Evolutionary conservation across 257 asterid species (phyloP).

Genomic region (Primulina eburnea): DNA sequence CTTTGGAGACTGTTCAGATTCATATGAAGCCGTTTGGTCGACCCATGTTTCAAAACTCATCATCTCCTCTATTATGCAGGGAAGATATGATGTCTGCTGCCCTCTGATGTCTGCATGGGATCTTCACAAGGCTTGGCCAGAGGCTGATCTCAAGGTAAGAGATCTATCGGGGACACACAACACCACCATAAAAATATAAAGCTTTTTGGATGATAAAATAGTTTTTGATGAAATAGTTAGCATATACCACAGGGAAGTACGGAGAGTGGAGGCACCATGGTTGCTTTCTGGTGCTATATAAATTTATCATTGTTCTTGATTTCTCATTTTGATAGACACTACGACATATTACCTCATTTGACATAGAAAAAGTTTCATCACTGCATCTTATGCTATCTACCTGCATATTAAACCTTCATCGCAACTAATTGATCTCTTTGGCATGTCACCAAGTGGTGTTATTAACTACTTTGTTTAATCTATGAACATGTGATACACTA

Average conservation of each 20-base stretch:
- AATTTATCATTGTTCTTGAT: too few relatives aligned
- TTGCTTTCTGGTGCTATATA: background rate
- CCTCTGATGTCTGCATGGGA: constrained; percentile 99
- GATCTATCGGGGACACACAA: constrained; percentile 16
- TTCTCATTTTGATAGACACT: too few relatives aligned
- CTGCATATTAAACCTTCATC: too few relatives aligned
- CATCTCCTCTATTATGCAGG: constrained; percentile 47
- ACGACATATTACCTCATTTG: too few relatives aligned
- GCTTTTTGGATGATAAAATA: background rate
- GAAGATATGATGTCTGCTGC: constrained; percentile 89
- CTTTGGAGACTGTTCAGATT: background rate
- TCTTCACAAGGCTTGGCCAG: constrained; percentile 98
- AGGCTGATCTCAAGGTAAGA: constrained; percentile 80
- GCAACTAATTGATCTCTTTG: too few relatives aligned
- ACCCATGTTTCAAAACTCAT: background rate
- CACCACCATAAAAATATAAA: constrained; percentile 8
- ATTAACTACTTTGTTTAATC: too few relatives aligned
- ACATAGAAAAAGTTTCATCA: too few relatives aligned
- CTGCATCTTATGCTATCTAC: too few relatives aligned
- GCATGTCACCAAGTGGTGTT: too few relatives aligned
- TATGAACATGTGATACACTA: too few relatives aligned
- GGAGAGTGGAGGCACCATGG: background rate
- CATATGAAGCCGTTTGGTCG: background rate
- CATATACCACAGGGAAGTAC: background rate
- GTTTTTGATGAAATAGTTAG: background rate